Evolutionary conservation across 1,139 yeast species (phyloP).

Genomic region (Pichia sp.): DNA sequence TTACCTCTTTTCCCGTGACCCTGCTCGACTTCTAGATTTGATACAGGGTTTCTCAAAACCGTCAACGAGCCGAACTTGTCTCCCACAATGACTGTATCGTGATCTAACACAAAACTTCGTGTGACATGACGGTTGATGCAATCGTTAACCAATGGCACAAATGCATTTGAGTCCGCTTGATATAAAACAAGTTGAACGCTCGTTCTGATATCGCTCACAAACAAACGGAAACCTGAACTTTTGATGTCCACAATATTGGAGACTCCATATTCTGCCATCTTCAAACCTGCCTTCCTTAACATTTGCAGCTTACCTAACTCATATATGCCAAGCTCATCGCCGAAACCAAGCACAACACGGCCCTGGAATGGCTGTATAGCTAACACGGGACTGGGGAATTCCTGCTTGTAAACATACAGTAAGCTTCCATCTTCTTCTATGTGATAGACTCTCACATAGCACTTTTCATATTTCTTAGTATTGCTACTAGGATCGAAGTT

Average conservation of each 20-base stretch:
- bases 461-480: constrained; percentile 28
- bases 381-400: constrained; percentile 46
- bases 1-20: constrained; percentile 7
- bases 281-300: constrained; percentile 56
- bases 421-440: constrained; percentile 40
- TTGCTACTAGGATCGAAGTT: constrained; percentile 36
- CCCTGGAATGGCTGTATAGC: constrained; percentile 59
- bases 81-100: constrained; percentile 77
- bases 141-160: constrained; percentile 70
- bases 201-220: constrained; percentile 63
- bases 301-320: constrained; percentile 80
- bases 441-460: constrained; percentile 44
- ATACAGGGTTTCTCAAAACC: constrained; percentile 55
- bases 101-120: constrained; percentile 56
- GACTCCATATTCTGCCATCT: constrained; percentile 30
- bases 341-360: constrained; percentile 57
- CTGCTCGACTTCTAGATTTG: constrained; percentile 39
- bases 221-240: constrained; percentile 56
- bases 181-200: constrained; percentile 59
- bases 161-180: constrained; percentile 47
- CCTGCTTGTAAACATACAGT: constrained; percentile 59
- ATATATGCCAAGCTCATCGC: constrained; percentile 53
- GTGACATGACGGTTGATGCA: constrained; percentile 64
- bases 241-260: constrained; percentile 48
- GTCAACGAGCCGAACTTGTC: constrained; percentile 84